Conservation (phyloP, 2,329 filamentous ascomycete species). For the Fusarium denticulatum region DNA sequence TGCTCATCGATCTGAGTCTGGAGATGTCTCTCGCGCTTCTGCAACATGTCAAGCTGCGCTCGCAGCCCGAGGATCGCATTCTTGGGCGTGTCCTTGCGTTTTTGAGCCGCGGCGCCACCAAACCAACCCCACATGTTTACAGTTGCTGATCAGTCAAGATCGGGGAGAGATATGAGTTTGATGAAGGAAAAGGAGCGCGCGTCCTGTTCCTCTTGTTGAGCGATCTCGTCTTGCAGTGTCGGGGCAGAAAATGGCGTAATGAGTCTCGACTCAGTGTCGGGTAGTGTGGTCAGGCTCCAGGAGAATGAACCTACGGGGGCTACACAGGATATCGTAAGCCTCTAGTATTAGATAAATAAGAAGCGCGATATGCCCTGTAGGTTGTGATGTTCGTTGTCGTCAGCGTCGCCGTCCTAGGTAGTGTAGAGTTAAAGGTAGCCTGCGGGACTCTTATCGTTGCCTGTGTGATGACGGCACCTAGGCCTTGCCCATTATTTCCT, state of each 20-base stretch:
- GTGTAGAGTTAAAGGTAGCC: constrained; percentile 33
- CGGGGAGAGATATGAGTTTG: neutral
- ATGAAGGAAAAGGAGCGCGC: constrained; percentile 15
- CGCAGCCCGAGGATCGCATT: constrained; percentile 92
- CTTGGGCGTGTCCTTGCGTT: constrained; percentile 94
- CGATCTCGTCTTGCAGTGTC: constrained; percentile 18
- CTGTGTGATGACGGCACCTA: constrained; percentile 49
- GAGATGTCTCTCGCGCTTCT: constrained; percentile 93
- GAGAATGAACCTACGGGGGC: neutral
- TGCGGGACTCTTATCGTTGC: constrained; percentile 45
- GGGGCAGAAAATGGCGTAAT: constrained; percentile 40
- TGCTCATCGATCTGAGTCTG: constrained; percentile 94
- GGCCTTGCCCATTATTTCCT: constrained; percentile 5
- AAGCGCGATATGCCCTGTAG: neutral
- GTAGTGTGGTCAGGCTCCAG: constrained; percentile 44
- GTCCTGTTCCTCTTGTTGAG: constrained; percentile 23
- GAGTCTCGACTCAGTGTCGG: constrained; percentile 28
- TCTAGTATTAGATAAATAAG: neutral
- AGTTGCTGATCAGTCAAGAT: constrained; percentile 14
- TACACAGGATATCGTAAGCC: neutral
- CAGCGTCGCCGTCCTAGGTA: constrained; percentile 34
- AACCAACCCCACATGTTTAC: constrained; percentile 85
- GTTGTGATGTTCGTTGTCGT: constrained; percentile 27
- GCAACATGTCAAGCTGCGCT: constrained; percentile 94
- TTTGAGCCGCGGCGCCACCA: constrained; percentile 81